These are phyloP conservation scores for Verbena officinalis DNA, from an alignment of 257 asterid genomes.

Conservation along the genomic window DNA sequence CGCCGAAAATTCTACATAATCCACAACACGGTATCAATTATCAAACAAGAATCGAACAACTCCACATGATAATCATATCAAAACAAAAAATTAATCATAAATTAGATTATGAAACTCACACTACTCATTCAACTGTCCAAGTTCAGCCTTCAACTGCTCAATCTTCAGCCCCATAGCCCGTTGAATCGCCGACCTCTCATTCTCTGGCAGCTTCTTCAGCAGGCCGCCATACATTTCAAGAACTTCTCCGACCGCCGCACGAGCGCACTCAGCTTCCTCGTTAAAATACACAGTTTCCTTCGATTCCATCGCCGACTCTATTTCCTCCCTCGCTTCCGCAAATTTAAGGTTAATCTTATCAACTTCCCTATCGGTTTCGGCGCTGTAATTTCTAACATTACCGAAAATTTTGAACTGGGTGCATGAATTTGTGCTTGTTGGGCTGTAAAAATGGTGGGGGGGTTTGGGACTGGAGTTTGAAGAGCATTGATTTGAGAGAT, in stretches of 20 bases:
- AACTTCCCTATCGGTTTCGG: constrained; percentile 62
- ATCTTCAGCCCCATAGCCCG: constrained; percentile 98
- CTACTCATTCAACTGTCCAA: constrained; percentile 77
- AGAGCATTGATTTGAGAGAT: constrained; percentile 27
- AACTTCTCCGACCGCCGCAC: constrained; percentile 76
- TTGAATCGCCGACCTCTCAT: constrained; percentile 64
- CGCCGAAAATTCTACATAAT: neutral
- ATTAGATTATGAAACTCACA: constrained; percentile 37
- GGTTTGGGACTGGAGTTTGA: constrained; percentile 24
- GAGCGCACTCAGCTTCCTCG: constrained; percentile 98
- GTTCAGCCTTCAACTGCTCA: constrained; percentile 94
- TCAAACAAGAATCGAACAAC: neutral
- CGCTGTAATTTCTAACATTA: constrained; percentile 56
- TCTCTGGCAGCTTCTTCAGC: constrained; percentile 58
- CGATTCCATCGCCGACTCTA: constrained; percentile 92
- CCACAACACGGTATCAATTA: neutral
- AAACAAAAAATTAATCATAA: neutral
- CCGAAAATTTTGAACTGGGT: constrained; percentile 31
- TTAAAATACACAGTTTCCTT: constrained; percentile 92
- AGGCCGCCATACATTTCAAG: constrained; percentile 67
- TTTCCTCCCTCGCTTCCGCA: constrained; percentile 99
- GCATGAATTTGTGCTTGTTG: constrained; percentile 32
- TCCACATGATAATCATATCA: neutral
- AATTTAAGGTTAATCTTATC: constrained; percentile 86
- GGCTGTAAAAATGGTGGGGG: constrained; percentile 30